Evolutionary conservation across 257 asterid genomes (phyloP), one percentile per base, ranked within the genome.

Genomic region (Fraxinus anomala): DNA sequence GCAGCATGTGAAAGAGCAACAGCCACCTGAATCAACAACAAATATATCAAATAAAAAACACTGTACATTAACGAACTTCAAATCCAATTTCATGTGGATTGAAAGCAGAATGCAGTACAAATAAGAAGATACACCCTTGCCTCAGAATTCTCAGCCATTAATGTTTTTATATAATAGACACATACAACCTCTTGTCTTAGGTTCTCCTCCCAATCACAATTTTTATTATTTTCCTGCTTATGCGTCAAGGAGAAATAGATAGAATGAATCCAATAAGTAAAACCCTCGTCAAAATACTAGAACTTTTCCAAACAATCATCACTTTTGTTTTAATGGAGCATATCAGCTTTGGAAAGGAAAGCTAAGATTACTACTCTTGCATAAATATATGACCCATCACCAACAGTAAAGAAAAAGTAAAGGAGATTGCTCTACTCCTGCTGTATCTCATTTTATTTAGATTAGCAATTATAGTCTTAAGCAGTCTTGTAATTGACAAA

Each of bases 1-100:
- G 98, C 98, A 69, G 99, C 99, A 80, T 96, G 99, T 28, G 99
- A 96, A 37, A 96, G 97, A 83, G 99, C 99, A 89, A 96, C 99
- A 33, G 98, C 99, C 2, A 96, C 99, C 99, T 96, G 88, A 79
- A 71, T 77, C 66, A 79, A 73, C 59, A 73, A 73, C 33, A 77
- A 68, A 81, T 24, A 30, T 31, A 71, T 80, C 24, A 24, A 47
- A 31, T 7, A 76, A 74, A 72, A 68, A 81, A 59, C 65, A 59
- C 65, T 70, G 70, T 26, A 28, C 39, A 14, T 73, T 56, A 79
- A 61, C 24, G 8, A 34, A 71, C 49, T 69, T 74, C 68, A 28
- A 17, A 26, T 49, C 17, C 49, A 33, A 44, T 0, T 30, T 76
- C 39, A 63, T 23, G 34, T 10, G 19, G 34, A 63, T 26, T 63